Evolutionary conservation across 306 rosid species (phyloP).

Genomic region (Dalbergia oliveri): DNA sequence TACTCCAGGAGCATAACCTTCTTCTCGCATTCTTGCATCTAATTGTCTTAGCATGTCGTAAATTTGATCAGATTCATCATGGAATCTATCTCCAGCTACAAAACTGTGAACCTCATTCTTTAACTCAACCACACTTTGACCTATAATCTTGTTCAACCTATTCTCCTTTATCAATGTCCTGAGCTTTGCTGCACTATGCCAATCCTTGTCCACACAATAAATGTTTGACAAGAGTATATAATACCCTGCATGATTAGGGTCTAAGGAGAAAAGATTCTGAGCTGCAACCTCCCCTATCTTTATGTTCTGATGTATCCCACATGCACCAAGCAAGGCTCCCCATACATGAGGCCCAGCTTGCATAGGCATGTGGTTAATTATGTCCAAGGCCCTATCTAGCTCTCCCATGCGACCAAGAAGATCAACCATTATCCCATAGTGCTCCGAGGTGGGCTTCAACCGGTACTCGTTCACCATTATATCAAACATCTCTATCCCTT

Average conservation of each 20-base stretch:
- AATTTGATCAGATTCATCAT: slow-evolving; percentile 55
- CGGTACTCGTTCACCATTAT: slow-evolving; percentile 62
- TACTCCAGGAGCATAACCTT: slow-evolving; percentile 46
- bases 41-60: slow-evolving; percentile 61
- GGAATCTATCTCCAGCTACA: slow-evolving; percentile 61
- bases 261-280: slow-evolving; percentile 63
- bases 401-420: slow-evolving; percentile 90
- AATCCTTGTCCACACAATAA: slow-evolving; percentile 66
- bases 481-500: slow-evolving; percentile 70
- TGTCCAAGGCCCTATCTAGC: slow-evolving; percentile 68
- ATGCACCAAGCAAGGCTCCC: slow-evolving; percentile 89
- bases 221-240: slow-evolving; percentile 74
- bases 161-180: slow-evolving; percentile 68
- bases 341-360: slow-evolving; percentile 71
- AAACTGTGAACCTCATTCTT: slow-evolving; percentile 62
- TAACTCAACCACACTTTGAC: slow-evolving; percentile 65
- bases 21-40: slow-evolving; percentile 63
- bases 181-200: slow-evolving; percentile 69
- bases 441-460: slow-evolving; percentile 66
- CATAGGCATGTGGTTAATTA: slow-evolving; percentile 63
- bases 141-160: slow-evolving; percentile 66
- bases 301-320: slow-evolving; percentile 68
- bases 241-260: slow-evolving; percentile 70
- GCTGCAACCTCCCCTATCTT: slow-evolving; percentile 80
- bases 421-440: slow-evolving; percentile 78